Evolutionary conservation across 371 early-diverging fungal genomes (phyloP).

Genomic region (Mucor irregularis): DNA sequence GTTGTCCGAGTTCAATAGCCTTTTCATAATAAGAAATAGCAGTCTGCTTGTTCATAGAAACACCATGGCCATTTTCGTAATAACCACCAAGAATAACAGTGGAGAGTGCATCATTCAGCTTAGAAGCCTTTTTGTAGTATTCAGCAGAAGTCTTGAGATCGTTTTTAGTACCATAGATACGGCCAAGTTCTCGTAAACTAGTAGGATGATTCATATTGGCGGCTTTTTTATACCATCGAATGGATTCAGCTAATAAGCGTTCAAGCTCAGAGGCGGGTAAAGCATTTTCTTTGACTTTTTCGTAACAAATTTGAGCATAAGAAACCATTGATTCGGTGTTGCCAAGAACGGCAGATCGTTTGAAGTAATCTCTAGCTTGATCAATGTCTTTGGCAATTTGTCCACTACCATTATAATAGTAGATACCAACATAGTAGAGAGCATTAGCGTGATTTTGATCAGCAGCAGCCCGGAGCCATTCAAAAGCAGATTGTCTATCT

Average conservation of each 20-base stretch:
- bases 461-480: conserved; percentile 57
- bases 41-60: conserved; percentile 54
- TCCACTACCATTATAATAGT: conserved; percentile 46
- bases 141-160: conserved; percentile 70
- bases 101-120: conserved; percentile 77
- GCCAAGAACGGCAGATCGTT: conserved; percentile 47
- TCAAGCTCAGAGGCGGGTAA: conserved; percentile 7
- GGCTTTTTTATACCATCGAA: conserved; percentile 50
- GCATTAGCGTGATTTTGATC: conserved; percentile 47
- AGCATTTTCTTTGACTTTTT: conserved; percentile 13
- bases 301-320: conserved; percentile 47
- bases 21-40: conserved; percentile 51
- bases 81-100: conserved; percentile 66
- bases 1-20: conserved; percentile 37
- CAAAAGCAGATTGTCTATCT: conserved; percentile 47
- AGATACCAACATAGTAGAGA: conserved; percentile 45
- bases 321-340: conserved; percentile 43
- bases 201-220: conserved; percentile 42
- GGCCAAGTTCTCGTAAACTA: conserved; percentile 83
- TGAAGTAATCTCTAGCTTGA: conserved; percentile 42
- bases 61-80: conserved; percentile 54
- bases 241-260: conserved; percentile 28
- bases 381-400: conserved; percentile 30
- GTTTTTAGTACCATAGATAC: conserved; percentile 76
- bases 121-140: conserved; percentile 73